A percentile compares a stretch with the other conserved stretches of the same genome.
phyloP scores from a whole-genome alignment of 306 rosid species.

The Corylus heterophylla region DNA sequence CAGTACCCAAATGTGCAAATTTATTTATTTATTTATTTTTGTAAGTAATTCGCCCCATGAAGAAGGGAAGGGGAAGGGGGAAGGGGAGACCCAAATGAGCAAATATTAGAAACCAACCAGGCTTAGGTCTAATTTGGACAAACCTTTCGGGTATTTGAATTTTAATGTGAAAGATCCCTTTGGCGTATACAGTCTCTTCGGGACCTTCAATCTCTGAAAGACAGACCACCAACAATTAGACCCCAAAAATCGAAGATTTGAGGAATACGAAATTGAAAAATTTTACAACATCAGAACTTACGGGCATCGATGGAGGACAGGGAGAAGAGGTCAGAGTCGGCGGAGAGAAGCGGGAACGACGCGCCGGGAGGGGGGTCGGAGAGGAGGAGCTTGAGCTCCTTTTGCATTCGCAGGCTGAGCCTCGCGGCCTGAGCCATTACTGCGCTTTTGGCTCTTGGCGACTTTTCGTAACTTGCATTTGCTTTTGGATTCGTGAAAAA shows the following conservation, averaged over 20 bases:
- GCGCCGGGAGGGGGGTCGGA: slow-evolving; percentile 46
- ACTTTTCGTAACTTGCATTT: not conserved
- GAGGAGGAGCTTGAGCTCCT: slow-evolving; percentile 51
- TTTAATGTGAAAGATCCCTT: slow-evolving; percentile 34
- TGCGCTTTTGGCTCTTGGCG: not conserved
- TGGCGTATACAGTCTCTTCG: slow-evolving; percentile 38
- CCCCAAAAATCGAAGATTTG: not conserved
- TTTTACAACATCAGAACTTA: not conserved
- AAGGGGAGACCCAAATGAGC: not conserved
- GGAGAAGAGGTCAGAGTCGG: slow-evolving; percentile 18
- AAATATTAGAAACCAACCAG: not conserved
- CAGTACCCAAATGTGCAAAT: not conserved
- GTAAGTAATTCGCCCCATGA: too few species aligned
- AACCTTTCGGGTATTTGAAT: slow-evolving; percentile 42
- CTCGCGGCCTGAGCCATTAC: slow-evolving; percentile 47
- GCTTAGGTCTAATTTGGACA: not conserved
- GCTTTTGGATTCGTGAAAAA: too few species aligned
- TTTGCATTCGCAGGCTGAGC: slow-evolving; percentile 44
- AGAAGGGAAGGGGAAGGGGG: too few species aligned
- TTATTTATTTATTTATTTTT: too few species aligned
- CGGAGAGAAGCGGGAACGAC: slow-evolving; percentile 32
- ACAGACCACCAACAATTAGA: not conserved
- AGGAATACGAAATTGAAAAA: not conserved
- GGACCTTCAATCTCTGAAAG: slow-evolving; percentile 37
- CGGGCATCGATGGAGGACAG: slow-evolving; percentile 38